Base-by-base conservation (phyloP, 2,329 filamentous ascomycete species). In the Sporothrix brasiliensis region DNA sequence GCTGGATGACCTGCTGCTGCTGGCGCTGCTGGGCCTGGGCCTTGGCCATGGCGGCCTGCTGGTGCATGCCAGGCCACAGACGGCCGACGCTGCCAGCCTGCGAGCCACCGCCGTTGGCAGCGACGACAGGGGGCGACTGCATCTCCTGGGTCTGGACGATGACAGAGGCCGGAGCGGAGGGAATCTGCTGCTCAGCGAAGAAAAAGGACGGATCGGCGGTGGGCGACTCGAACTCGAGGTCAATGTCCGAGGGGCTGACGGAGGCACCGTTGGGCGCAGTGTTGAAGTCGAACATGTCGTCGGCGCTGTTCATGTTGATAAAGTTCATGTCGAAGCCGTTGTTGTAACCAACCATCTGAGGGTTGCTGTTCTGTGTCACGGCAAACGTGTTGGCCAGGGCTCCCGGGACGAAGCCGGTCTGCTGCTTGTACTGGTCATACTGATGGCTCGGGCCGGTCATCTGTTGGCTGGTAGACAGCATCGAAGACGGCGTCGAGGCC, bases 391-490 rank as follows among this genome's bases (percentile, higher is more conserved):
- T 92, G 54, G 91, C 89, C 73, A 95, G 84, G 68, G 93, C 94
- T 73, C 93, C 93, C 1, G 92, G 90, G 0, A 95, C 92, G 41
- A 97, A 89, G 73, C 94, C 93, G 3, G 95, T 97, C 83, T 97
- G 94, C 79, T 99, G 95, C 82, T 93, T 92, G 83, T 97, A 96
- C 78, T 92, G 89, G 77, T 93, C 92, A 84, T 98, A 98, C 81
- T 97, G 92, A 82, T 97, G 94, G 80, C 93, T 97, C 10, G 95
- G 94, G 49, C 89, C 92, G 63, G 88, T 89, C 77, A 94, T 87
- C 24, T 85, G 85, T 73, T 90, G 86, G 34, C 76, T 80, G 69
- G 83, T 81, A 9, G 86, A 80, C 21, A 87, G 79, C 71, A 89
- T 79, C 49, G 83, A 80, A 4, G 83, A 81, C n/a, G 87, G 85